A percentile compares a stretch with the other conserved stretches of the same genome.
phyloP scores from a whole-genome alignment of 768 basidiomycete genomes.

The Boletus tomentosulus region DNA sequence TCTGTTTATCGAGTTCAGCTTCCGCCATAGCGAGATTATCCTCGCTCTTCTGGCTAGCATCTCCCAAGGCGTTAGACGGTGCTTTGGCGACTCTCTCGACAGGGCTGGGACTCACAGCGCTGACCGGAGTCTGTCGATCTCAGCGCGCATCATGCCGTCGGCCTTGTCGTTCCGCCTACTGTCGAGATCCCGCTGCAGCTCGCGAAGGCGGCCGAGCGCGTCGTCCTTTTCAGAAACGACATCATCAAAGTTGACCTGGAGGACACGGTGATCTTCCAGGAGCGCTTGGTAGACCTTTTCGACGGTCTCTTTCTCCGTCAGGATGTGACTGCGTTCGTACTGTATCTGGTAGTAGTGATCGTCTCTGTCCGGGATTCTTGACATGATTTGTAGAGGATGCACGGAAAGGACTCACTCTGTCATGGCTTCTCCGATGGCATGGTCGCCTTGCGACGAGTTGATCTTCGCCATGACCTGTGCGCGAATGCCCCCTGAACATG shows the following conservation, averaged over 20 bases:
- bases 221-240: conserved; percentile 76
- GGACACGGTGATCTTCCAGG: conserved; percentile 65
- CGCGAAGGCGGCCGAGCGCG: conserved; percentile 55
- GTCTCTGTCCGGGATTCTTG: conserved; percentile 47
- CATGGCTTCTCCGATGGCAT: conserved; percentile 57
- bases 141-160: conserved; percentile 71
- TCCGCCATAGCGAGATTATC: conserved; percentile 84
- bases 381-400: conserved; percentile 3
- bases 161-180: conserved; percentile 62
- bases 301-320: conserved; percentile 82
- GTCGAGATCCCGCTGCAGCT: conserved; percentile 56
- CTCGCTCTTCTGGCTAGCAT: conserved; percentile 84
- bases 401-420: conserved; percentile 62
- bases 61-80: conserved; percentile 28
- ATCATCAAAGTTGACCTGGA: conserved; percentile 80
- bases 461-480: conserved; percentile 75
- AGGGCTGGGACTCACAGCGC: conserved; percentile 67
- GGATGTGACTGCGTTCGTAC: conserved; percentile 69
- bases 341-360: conserved; percentile 88
- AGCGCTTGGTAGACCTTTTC: conserved; percentile 77
- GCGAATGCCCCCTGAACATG: conserved; percentile 1
- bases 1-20: conserved; percentile 79
- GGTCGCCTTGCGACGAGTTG: conserved; percentile 43
- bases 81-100: background rate
- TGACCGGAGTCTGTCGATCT: conserved; percentile 74